Base-by-base conservation (phyloP, 257 asterid species). In the Knoxia roxburghii region DNA sequence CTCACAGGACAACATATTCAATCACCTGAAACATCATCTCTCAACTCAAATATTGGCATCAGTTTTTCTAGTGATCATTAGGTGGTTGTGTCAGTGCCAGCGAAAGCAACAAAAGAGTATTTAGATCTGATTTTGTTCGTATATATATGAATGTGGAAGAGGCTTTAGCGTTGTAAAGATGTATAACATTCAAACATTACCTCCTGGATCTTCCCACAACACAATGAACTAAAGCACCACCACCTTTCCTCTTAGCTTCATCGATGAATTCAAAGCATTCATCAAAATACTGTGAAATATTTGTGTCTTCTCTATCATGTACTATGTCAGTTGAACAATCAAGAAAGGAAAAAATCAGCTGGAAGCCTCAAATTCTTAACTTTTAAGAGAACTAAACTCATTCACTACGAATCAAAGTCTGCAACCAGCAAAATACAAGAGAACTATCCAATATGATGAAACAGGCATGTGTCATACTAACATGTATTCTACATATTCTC, bases 141-240 rank as follows among this genome's bases (percentile, higher is more conserved):
- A n/a, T 20, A 13, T 14, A 26, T 10, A 26, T 14, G 29, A n/a
- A 56, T 10, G 46, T 21, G 10, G 12, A 27, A 68, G 30, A 41
- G 54, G 43, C 32, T 32, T 65, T 32, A 49, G 15, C 4, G 26
- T 54, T 32, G 9, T 24, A 30, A 54, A 62, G n/a, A n/a, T n/a
- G n/a, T n/a, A n/a, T n/a, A n/a, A n/a, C n/a, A n/a, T n/a, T n/a
- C n/a, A n/a, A 69, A 61, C 30, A 20, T 61, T 40, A 91, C 98
- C 96, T 91, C 78, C 98, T 74, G 45, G 98, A 91, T 84, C 74
- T 85, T 80, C 98, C 98, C 61, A 77, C 87, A 75, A 77, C 81
- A 82, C 98, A 91, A 77, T 91, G 98, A 65, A 89, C 95, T 62
- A 91, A 76, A 35, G 85, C 87, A 12, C 89, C 81, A 49, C 96